Conservation (phyloP, 73 alveolate species). For the Effrenium voratum region DNA sequence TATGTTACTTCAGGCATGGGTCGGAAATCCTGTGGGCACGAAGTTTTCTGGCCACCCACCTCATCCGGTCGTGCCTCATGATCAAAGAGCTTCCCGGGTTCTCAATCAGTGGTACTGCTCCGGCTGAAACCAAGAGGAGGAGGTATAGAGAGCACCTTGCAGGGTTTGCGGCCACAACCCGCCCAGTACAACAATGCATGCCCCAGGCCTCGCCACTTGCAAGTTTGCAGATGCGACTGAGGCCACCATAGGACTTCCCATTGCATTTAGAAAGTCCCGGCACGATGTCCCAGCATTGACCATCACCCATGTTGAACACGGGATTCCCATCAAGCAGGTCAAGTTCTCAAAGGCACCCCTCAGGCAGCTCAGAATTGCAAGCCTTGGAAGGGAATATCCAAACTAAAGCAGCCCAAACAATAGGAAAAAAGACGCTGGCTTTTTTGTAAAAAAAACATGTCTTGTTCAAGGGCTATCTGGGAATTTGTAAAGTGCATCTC, state of each 20-base stretch:
- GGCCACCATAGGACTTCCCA: background rate
- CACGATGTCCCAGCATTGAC: conserved; percentile 1
- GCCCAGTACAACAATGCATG: background rate
- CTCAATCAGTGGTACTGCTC: background rate
- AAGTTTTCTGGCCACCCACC: background rate
- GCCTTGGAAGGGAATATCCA: too few species aligned
- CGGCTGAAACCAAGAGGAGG: background rate
- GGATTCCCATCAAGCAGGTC: background rate
- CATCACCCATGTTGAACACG: background rate
- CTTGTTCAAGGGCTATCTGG: too few species aligned
- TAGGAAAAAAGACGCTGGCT: too few species aligned
- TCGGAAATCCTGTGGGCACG: background rate
- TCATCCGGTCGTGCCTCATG: conserved; percentile 23
- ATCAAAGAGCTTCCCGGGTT: background rate
- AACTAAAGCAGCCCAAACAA: too few species aligned
- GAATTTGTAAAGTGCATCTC: too few species aligned
- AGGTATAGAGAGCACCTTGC: background rate
- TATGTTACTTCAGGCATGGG: background rate
- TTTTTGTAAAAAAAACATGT: too few species aligned
- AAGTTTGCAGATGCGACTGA: background rate
- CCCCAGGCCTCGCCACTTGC: background rate
- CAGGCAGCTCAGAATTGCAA: background rate
- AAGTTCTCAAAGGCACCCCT: background rate
- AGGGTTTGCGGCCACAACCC: background rate
- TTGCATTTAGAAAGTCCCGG: background rate